Evolutionary conservation across 805 yeast species (phyloP).

Genomic region (Candida taoyuanica): DNA sequence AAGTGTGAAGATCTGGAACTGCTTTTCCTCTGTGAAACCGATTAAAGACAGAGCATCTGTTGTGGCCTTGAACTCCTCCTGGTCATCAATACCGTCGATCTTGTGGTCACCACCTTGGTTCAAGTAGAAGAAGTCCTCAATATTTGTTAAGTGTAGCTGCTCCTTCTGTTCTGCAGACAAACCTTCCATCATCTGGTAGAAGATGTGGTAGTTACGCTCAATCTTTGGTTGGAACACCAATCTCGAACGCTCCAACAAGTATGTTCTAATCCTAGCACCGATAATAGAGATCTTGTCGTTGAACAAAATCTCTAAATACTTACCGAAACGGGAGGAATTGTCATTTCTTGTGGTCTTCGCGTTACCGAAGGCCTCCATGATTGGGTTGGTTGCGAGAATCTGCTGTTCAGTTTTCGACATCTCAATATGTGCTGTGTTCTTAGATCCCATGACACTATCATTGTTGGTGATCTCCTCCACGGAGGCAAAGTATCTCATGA

Average conservation of each 20-base stretch:
- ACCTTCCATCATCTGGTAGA: constrained; percentile 85
- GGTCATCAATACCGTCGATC: constrained; percentile 80
- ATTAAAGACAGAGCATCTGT: constrained; percentile 71
- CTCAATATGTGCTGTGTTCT: constrained; percentile 44
- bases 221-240: constrained; percentile 84
- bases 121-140: constrained; percentile 72
- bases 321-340: constrained; percentile 96
- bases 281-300: constrained; percentile 70
- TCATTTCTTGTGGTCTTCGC: constrained; percentile 97
- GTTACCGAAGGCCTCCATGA: constrained; percentile 97
- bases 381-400: constrained; percentile 93
- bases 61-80: constrained; percentile 70
- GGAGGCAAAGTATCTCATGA: constrained; percentile 95
- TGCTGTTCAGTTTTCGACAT: constrained; percentile 91
- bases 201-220: constrained; percentile 95
- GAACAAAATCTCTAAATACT: constrained; percentile 87
- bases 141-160: constrained; percentile 54
- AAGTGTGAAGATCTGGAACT: constrained; percentile 65
- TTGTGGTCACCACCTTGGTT: constrained; percentile 81
- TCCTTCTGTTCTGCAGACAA: constrained; percentile 47
- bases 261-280: constrained; percentile 93
- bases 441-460: constrained; percentile 34
- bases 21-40: constrained; percentile 60
- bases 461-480: constrained; percentile 54
- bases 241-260: constrained; percentile 88